phyloP scores from a whole-genome alignment of 129 eudicot genomes.

The Deinandra increscens region DNA sequence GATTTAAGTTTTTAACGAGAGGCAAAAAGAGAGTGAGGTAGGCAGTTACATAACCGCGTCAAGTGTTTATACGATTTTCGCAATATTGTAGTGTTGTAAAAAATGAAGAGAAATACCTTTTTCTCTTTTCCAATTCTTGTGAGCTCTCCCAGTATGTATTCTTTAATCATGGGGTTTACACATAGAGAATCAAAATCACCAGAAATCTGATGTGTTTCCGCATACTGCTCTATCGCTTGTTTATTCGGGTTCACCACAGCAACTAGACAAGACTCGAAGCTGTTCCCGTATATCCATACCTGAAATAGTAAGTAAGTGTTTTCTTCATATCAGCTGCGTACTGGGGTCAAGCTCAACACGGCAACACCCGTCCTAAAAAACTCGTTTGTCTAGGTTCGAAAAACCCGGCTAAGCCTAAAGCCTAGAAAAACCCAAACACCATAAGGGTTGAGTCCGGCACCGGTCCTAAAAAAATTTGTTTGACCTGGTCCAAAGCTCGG shows the following conservation, averaged over 20 bases:
- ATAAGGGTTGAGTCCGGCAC: too few species aligned
- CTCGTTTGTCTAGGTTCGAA: background rate
- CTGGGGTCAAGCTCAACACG: background rate
- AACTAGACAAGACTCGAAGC: constrained; percentile 81
- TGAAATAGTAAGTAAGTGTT: constrained; percentile 21
- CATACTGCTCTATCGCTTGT: constrained; percentile 69
- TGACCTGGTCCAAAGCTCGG: too few species aligned
- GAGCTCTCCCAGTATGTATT: constrained; percentile 64
- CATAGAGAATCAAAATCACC: constrained; percentile 68
- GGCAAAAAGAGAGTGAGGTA: too few species aligned
- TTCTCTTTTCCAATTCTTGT: constrained; percentile 67
- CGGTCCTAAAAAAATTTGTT: too few species aligned
- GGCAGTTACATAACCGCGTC: too few species aligned
- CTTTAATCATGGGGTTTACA: constrained; percentile 61
- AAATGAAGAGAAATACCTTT: constrained; percentile 41
- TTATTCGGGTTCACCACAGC: constrained; percentile 74
- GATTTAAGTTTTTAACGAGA: too few species aligned
- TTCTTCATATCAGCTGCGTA: background rate
- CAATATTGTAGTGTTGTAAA: background rate
- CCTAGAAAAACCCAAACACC: background rate
- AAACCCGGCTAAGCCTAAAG: background rate
- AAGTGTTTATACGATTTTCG: too few species aligned
- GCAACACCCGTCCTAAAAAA: background rate
- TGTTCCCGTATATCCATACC: constrained; percentile 95
- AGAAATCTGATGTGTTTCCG: constrained; percentile 51